Evolutionary conservation across 768 basidiomycete species (phyloP).

Genomic region (Tricholoma furcatifolium): DNA sequence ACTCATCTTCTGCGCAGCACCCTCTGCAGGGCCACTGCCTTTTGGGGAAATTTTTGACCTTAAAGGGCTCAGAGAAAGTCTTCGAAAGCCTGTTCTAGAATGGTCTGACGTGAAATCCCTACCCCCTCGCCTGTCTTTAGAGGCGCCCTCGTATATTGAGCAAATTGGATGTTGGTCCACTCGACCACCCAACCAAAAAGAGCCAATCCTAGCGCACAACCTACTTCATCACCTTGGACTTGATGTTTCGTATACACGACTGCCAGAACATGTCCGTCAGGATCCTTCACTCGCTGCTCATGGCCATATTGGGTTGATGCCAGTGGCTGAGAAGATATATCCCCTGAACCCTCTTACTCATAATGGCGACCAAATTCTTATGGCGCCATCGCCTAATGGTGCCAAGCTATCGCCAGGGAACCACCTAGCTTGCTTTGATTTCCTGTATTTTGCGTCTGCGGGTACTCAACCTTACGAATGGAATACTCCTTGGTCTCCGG

Average conservation of each 20-base stretch:
- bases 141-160: conserved; percentile 12
- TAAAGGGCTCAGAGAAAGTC: conserved; percentile 30
- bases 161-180: conserved; percentile 35
- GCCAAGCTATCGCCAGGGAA: conserved; percentile 25
- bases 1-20: conserved; percentile 19
- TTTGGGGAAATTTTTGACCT: conserved; percentile 48
- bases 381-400: conserved; percentile 24
- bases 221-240: conserved; percentile 31
- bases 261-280: conserved; percentile 23
- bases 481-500: conserved; percentile 38
- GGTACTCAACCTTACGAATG: conserved; percentile 30
- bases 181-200: conserved; percentile 17
- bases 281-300: conserved; percentile 20
- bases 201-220: conserved; percentile 25
- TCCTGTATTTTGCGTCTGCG: conserved; percentile 30
- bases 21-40: conserved; percentile 28
- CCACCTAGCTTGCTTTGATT: conserved; percentile 33
- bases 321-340: conserved; percentile 29
- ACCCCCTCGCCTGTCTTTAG: conserved; percentile 17
- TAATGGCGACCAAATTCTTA: conserved; percentile 19
- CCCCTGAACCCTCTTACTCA: conserved; percentile 20
- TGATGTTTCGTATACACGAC: conserved; percentile 35
- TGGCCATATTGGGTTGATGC: conserved; percentile 25
- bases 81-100: conserved; percentile 43
- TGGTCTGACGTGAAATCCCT: conserved; percentile 47